Percentiles rank a stretch among this genome's conserved stretches.
These are phyloP conservation scores for Schizonepeta tenuifolia DNA, from an alignment of 257 asterid genomes.

Conservation along the genomic window DNA sequence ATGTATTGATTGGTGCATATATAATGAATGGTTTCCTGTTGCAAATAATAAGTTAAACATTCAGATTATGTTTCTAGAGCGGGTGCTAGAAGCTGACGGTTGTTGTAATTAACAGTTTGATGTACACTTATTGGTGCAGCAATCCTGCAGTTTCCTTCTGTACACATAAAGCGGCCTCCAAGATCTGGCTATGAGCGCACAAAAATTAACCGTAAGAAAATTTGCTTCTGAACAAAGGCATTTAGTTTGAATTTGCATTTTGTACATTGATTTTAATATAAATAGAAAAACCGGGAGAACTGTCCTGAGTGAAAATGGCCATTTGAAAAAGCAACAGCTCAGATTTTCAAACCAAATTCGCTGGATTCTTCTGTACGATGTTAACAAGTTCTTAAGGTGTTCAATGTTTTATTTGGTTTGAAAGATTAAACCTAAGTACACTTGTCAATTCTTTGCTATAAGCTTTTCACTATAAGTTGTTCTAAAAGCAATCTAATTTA, in stretches of 20 bases:
- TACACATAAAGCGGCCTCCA: constrained; percentile 79
- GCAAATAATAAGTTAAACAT: constrained; percentile 26
- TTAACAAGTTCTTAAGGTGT: neutral
- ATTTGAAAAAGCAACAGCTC: constrained; percentile 23
- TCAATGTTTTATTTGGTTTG: constrained; percentile 25
- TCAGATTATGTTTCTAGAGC: no score
- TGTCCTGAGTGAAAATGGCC: constrained; percentile 11
- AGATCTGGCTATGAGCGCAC: constrained; percentile 85
- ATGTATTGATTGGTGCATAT: constrained; percentile 24
- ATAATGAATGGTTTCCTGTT: constrained; percentile 14
- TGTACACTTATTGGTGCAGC: constrained; percentile 64
- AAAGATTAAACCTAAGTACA: constrained; percentile 21
- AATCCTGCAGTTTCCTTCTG: constrained; percentile 89
- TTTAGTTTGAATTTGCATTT: constrained; percentile 28
- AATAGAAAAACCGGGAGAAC: neutral
- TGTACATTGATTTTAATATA: constrained; percentile 21
- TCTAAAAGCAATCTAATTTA: constrained; percentile 15
- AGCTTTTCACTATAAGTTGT: constrained; percentile 5
- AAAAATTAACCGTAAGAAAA: constrained; percentile 77
- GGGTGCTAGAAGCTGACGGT: constrained; percentile 22
- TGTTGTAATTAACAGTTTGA: constrained; percentile 44
- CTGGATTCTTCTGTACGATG: constrained; percentile 3
- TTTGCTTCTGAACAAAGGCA: constrained; percentile 4
- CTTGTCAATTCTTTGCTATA: constrained; percentile 22
- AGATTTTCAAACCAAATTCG: constrained; percentile 20